Evolutionary conservation across 148 eudicot species (phyloP), one percentile per base, ranked within the genome.

Genomic region (Gaultheria prostrata): DNA sequence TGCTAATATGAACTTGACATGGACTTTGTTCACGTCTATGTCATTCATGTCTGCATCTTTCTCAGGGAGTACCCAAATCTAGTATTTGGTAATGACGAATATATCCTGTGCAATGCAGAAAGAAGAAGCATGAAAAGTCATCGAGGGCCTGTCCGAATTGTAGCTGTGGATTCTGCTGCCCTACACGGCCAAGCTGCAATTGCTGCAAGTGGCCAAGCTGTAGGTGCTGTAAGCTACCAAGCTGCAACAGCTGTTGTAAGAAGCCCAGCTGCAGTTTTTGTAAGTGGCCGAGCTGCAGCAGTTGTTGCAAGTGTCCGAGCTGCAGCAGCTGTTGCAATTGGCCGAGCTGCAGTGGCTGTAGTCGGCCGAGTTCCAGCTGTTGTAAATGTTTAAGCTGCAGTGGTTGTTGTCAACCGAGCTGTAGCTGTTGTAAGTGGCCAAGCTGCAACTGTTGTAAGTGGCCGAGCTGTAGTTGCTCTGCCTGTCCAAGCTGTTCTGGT

Each of bases 181-280:
- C 61, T 77, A 30, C 43, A 7, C 20, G 4, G 35, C 39, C 43
- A 20, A 74, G 77, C 51, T 43, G 51, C 48, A 14, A 39, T 6
- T 73, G 77, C 77, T 49, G 79, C 30, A 77, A 50, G 35, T 50
- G 79, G 78, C 30, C 15, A n/a, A 77, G 59, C 61, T 77, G 59
- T 3, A 50, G 43, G 10, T 77, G 79, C 11, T 77, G 59, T 28
- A 77, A 77, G 39, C 53, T 13, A 30, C 59, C 59, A 49, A 77
- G 21, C 79, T 74, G 78, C 7, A 45, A 26, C 4, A 74, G 53
- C 1, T 43, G 76, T 46, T 72, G 76, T 39, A 75, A 11, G 18
- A 33, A 45, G 49, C 49, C 76, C 8, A 72, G 76, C 76, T 72
- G 49, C 76, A 35, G 30, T 17, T 20, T 53, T 11, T 74, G 78